phyloP scores from a whole-genome alignment of 2,329 filamentous ascomycete genomes.

The Pseudogymnoascus sp. region DNA sequence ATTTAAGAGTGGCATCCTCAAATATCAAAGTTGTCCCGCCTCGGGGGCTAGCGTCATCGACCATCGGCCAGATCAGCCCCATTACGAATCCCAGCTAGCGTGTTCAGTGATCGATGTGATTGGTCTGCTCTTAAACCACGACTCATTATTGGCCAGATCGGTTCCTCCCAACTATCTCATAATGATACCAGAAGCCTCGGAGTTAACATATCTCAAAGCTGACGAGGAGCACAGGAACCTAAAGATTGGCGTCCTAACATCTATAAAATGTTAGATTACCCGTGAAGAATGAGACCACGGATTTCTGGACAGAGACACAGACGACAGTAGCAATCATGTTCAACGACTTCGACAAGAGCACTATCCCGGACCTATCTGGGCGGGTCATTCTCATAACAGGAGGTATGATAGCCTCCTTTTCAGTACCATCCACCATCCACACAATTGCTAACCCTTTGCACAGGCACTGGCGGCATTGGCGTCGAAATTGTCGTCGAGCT shows the following conservation, averaged over 20 bases:
- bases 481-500: slow-evolving; percentile 34
- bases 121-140: neutral
- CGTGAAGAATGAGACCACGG: neutral
- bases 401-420: slow-evolving; percentile 20
- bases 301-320: neutral
- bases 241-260: neutral
- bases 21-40: neutral
- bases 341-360: slow-evolving; percentile 24
- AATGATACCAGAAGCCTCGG: neutral
- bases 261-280: neutral
- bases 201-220: neutral
- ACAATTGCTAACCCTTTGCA: neutral
- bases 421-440: slow-evolving; percentile 14
- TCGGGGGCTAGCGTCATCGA: neutral
- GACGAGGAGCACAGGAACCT: neutral
- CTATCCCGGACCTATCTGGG: slow-evolving; percentile 29
- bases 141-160: neutral
- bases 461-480: slow-evolving; percentile 37
- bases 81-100: neutral
- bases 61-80: neutral
- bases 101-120: neutral
- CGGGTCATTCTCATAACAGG: slow-evolving; percentile 41
- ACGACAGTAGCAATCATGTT: neutral
- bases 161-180: neutral
- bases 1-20: neutral